Base-by-base conservation (phyloP, 176 grass and related monocot genomes). In the Raddia guianensis region DNA sequence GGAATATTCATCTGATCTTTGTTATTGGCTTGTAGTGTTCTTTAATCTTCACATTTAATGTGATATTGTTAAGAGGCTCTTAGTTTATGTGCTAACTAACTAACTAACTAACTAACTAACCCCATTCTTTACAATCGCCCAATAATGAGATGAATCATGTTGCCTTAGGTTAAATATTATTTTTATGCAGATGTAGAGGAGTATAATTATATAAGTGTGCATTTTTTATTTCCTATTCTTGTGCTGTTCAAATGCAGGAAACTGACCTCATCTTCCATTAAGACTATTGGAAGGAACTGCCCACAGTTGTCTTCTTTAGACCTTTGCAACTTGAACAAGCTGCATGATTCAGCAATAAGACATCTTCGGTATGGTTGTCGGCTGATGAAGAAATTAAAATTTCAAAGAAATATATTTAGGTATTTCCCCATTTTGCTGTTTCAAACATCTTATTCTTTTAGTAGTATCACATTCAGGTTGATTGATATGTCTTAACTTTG, bases 261-360 rank as follows among this genome's bases (percentile, higher is more conserved):
- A 80, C 83, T 98, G 86, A 91, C 92, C 68, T 74, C 88, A 82
- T 86, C 83, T 78, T 91, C 92, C 54, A 86, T 99, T 73, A 99
- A 85, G 92, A 87, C 80, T 75, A 90, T 99, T 84, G 81, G 56
- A 63, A 63, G 68, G 56, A 81, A 89, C 63, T 94, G 89, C 18
- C 50, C 84, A 66, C 47, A 57, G 16, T 78, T 97, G 71, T 89
- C 70, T 90, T 86, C 83, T 68, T 57, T 91, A 58, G 86, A 97
- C 53, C 47, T 97, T 81, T 37, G 90, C 27, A 86, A 91, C 70
- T 76, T 92, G 85, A 87, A 69, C 80, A 74, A 68, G 73, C 64
- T 89, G 64, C 83, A 76, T 49, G 88, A 86, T 65, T 85, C 76
- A 75, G 85, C 84, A 70, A 75, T 87, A 68, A 78, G 58, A 21